Conservation (phyloP, 495 filamentous ascomycete species). For the Xylaria acuta region DNA sequence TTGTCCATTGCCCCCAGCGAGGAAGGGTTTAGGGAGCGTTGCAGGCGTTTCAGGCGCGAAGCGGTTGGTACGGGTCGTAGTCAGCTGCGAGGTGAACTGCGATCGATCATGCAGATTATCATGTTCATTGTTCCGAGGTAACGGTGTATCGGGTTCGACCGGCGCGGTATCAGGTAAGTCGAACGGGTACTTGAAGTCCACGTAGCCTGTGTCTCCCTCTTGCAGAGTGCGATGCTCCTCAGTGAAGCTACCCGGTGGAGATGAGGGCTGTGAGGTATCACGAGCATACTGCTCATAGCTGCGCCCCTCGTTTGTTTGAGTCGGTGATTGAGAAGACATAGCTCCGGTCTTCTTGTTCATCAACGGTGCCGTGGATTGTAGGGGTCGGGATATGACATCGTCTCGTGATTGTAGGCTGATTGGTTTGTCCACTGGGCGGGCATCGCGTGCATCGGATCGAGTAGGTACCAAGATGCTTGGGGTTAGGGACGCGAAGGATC, state of each 20-base stretch:
- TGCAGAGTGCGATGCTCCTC: constrained; percentile 36
- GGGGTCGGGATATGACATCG: constrained; percentile 24
- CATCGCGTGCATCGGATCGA: constrained; percentile 25
- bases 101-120: constrained; percentile 15
- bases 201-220: constrained; percentile 46
- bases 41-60: constrained; percentile 51
- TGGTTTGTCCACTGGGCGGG: constrained; percentile 10
- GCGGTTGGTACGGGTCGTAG: constrained; percentile 8
- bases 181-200: constrained; percentile 40
- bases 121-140: neutral
- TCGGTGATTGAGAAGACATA: constrained; percentile 48
- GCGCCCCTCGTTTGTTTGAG: constrained; percentile 52
- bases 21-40: constrained; percentile 49
- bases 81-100: constrained; percentile 26
- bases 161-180: constrained; percentile 32
- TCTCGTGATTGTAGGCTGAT: constrained; percentile 23
- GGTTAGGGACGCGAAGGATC: neutral
- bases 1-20: constrained; percentile 38
- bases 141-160: constrained; percentile 24
- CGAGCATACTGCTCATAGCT: constrained; percentile 49
- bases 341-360: constrained; percentile 22
- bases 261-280: constrained; percentile 29
- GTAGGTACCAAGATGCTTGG: constrained; percentile 4
- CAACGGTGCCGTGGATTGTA: constrained; percentile 9
- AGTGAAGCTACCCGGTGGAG: constrained; percentile 31